Evolutionary conservation across 441 rosid species (phyloP).

Genomic region (Geranium incanum): DNA sequence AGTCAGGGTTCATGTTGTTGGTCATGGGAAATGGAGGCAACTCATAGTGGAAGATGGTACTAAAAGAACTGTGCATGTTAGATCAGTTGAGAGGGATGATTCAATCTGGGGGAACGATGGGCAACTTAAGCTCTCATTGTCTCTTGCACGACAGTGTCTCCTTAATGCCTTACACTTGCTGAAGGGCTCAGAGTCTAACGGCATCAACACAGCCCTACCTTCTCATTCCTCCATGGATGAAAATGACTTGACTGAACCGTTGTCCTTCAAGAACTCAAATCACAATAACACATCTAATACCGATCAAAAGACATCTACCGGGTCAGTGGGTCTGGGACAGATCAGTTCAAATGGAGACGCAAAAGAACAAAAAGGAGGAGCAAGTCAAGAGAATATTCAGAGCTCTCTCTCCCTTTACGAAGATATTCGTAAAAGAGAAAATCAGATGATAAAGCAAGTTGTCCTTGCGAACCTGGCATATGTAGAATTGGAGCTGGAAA

Average conservation of each 20-base stretch:
- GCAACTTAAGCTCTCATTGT: conserved; percentile 62
- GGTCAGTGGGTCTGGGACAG: conserved; percentile 32
- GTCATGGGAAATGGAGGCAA: conserved; percentile 90
- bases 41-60: conserved; percentile 32
- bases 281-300: conserved; percentile 29
- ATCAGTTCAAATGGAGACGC: conserved; percentile 54
- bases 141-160: conserved; percentile 76
- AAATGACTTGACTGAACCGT: conserved; percentile 38
- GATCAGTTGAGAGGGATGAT: too few species aligned
- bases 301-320: conserved; percentile 38
- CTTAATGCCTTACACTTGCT: conserved; percentile 61
- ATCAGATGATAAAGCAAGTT: conserved; percentile 56
- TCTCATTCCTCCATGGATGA: conserved; percentile 36
- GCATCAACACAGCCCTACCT: conserved; percentile 31
- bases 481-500: conserved; percentile 76
- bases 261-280: conserved; percentile 29
- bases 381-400: conserved; percentile 54
- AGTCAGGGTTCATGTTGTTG: conserved; percentile 51
- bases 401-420: conserved; percentile 51
- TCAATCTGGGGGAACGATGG: conserved; percentile 36
- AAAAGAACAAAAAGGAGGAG: conserved; percentile 63
- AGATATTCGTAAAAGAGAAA: conserved; percentile 44
- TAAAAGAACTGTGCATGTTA: too few species aligned
- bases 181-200: conserved; percentile 32
- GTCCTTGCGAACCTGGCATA: conserved; percentile 70